phyloP scores from a whole-genome alignment of 108 stramenopile species.

The Aurantiochytrium sp. region DNA sequence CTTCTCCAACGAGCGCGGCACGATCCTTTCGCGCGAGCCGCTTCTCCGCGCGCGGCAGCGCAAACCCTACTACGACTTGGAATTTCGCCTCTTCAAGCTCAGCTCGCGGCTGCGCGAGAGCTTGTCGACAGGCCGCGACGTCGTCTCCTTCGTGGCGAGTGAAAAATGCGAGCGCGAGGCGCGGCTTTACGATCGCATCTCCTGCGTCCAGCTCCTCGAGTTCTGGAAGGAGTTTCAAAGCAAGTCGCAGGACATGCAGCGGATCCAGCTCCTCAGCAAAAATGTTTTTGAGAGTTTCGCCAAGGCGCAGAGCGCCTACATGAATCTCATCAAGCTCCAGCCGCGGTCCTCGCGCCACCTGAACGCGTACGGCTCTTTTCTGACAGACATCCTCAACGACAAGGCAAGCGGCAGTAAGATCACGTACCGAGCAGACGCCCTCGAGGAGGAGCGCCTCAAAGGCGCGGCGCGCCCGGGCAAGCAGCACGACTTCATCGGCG shows the following conservation, averaged over 20 bases:
- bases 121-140: not conserved
- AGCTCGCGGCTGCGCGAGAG: not conserved
- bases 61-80: not conserved
- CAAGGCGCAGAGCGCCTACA: not conserved
- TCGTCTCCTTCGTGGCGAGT: conserved; percentile 9
- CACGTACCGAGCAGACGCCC: not conserved
- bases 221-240: conserved; percentile 14
- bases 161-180: conserved; percentile 29
- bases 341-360: not conserved
- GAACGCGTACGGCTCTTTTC: not conserved
- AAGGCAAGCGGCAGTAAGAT: not conserved
- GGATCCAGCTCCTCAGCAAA: not conserved
- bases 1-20: not conserved
- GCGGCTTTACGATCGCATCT: not conserved
- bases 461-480: not conserved
- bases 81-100: not conserved
- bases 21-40: not conserved
- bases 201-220: not conserved
- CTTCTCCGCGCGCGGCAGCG: not conserved
- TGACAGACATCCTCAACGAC: conserved; percentile 4
- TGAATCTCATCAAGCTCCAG: conserved; percentile 7
- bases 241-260: not conserved
- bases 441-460: not conserved
- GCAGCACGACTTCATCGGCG: not conserved
- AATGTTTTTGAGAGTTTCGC: not conserved